Evolutionary conservation across 805 yeast species (phyloP), one percentile per base, ranked within the genome.

Genomic region (Cephaloascus albidus): DNA sequence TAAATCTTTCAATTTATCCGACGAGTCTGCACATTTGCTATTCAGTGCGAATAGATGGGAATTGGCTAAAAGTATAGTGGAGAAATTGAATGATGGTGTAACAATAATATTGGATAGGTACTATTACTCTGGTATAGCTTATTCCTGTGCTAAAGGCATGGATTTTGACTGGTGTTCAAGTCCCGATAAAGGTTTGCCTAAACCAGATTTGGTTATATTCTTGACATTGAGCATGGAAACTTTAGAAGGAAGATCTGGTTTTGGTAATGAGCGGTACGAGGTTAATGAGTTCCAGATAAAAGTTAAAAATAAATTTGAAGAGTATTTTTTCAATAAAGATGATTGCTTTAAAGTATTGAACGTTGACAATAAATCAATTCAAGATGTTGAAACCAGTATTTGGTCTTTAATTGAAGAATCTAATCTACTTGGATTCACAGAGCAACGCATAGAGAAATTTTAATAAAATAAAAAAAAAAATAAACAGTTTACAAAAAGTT

Each of bases 1-100:
- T 45, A 60, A 63, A 18, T 41, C 55, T 1, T 72, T 73, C 43
- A 45, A 59, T 5, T 55, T 88, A 16, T 73, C 79, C 15, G 96
- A 89, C 52, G 80, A 87, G 55, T 68, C 95, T 0, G 81, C 88
- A 4, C 99, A 93, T 58, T 65, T 93, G 18, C 62, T 93, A 27
- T 93, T 93, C 57, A 78, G 88, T 47, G 96, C 97, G 1, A 93
- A 93, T 52, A 64, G 99, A 45, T 93, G 99, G 99, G 99, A 93
- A 55, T 50, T 76, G 18, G 72, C 69, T 2, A 57, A 63, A 1
- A 54, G 57, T 3, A 76, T 93, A 4, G 53, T 60, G 10, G 40
- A 52, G 1, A 52, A 63, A 10, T 56, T 88, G 16, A 48, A 58
- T 1, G 45, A 55, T 0, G 96, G 96, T 1, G 54, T 53, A 10